Conservation (phyloP, 2,329 filamentous ascomycete species). For the Plenodomus tracheiphilus region DNA sequence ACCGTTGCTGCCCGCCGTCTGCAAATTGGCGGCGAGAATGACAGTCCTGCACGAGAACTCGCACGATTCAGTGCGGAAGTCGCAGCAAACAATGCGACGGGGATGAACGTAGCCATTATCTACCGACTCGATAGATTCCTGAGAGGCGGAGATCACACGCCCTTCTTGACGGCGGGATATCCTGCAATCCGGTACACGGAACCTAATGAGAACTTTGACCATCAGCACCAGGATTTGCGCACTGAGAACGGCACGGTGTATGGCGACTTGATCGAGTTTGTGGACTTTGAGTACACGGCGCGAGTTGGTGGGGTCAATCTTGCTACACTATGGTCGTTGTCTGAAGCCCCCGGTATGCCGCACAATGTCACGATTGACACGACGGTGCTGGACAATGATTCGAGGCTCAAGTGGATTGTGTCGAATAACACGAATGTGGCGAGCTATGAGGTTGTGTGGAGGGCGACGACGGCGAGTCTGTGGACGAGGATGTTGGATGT, state of each 20-base stretch:
- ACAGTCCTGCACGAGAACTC: conserved; percentile 59
- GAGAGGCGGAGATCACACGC: conserved; percentile 60
- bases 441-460: conserved; percentile 61
- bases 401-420: conserved; percentile 53
- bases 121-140: conserved; percentile 62
- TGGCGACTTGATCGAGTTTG: conserved; percentile 60
- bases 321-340: conserved; percentile 58
- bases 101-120: conserved; percentile 60
- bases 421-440: conserved; percentile 47
- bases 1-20: conserved; percentile 46
- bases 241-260: conserved; percentile 56
- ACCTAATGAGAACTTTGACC: conserved; percentile 60
- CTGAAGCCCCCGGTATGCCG: conserved; percentile 55
- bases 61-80: conserved; percentile 61
- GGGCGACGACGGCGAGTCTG: conserved; percentile 54
- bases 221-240: conserved; percentile 61
- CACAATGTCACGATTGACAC: conserved; percentile 56
- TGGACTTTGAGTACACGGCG: conserved; percentile 60
- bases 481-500: conserved; percentile 57
- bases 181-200: conserved; percentile 61
- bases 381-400: conserved; percentile 54
- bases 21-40: conserved; percentile 54
- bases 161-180: conserved; percentile 60
- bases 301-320: conserved; percentile 60
- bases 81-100: conserved; percentile 54